These are phyloP conservation scores for Penicillium oxalicum DNA, from an alignment of 2,329 filamentous ascomycete genomes.

Conservation along the genomic window DNA sequence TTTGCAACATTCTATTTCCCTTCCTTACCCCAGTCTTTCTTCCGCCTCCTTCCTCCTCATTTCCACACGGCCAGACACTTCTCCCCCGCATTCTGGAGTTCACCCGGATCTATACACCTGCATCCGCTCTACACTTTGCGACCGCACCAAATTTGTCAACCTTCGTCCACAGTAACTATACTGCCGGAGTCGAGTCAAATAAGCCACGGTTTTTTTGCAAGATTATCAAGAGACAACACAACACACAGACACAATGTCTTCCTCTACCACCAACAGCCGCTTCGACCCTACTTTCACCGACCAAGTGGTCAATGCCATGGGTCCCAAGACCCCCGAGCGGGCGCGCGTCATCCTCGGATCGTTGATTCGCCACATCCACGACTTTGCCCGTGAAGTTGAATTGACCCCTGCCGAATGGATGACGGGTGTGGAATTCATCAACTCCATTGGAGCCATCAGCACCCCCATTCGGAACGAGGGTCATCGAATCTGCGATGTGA, in stretches of 20 bases:
- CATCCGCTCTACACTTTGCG: neutral
- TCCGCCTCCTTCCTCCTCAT: neutral
- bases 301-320: slow-evolving; percentile 67
- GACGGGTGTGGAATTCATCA: slow-evolving; percentile 67
- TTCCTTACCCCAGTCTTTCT: neutral
- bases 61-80: neutral
- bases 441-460: slow-evolving; percentile 65
- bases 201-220: too few relatives aligned
- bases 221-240: too few relatives aligned
- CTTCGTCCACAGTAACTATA: too few relatives aligned
- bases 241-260: slow-evolving; percentile 15
- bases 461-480: slow-evolving; percentile 66
- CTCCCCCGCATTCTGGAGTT: neutral
- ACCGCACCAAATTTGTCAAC: neutral
- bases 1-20: neutral
- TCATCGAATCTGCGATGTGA: slow-evolving; percentile 65
- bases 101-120: neutral
- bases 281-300: slow-evolving; percentile 69
- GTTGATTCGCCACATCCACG: slow-evolving; percentile 67
- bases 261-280: slow-evolving; percentile 14
- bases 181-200: too few relatives aligned
- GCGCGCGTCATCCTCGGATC: slow-evolving; percentile 58
- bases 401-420: slow-evolving; percentile 74
- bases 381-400: slow-evolving; percentile 72
- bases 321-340: slow-evolving; percentile 60